These are phyloP conservation scores for Russula sp. DNA, from an alignment of 768 basidiomycete genomes.

Conservation along the genomic window DNA sequence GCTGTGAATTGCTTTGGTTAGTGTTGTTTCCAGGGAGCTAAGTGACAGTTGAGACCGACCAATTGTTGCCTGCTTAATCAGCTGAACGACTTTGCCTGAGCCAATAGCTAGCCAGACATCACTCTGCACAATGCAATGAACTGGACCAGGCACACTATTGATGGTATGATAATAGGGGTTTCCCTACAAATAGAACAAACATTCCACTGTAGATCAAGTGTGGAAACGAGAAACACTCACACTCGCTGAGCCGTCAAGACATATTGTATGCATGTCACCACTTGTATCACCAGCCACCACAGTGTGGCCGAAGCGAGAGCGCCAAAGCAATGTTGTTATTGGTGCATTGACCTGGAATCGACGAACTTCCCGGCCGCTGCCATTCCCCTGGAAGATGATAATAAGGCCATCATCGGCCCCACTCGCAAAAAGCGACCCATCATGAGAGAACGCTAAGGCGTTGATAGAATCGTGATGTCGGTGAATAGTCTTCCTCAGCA, in stretches of 20 bases:
- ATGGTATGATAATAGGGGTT: background rate
- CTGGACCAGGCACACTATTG: background rate
- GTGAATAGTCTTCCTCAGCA: too few relatives aligned
- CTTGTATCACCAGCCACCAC: too few relatives aligned
- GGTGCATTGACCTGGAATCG: too few relatives aligned
- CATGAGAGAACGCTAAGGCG: too few relatives aligned
- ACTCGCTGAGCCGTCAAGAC: background rate
- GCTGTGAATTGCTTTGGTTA: background rate
- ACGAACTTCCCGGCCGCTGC: too few relatives aligned
- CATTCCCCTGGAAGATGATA: too few relatives aligned
- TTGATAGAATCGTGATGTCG: too few relatives aligned
- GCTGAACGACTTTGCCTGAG: background rate
- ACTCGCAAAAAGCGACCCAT: too few relatives aligned
- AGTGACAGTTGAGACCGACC: background rate
- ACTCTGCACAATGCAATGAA: background rate
- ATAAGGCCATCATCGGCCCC: too few relatives aligned
- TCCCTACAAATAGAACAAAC: background rate
- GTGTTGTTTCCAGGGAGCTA: background rate
- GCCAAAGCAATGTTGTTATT: too few relatives aligned
- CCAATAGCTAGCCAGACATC: background rate
- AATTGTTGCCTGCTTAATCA: conserved; percentile 1
- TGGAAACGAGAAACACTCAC: background rate
- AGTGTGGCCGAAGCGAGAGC: too few relatives aligned
- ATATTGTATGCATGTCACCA: background rate
- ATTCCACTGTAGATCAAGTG: too few relatives aligned